phyloP scores from a whole-genome alignment of 2,329 filamentous ascomycete species.

The Daldinia sp. region DNA sequence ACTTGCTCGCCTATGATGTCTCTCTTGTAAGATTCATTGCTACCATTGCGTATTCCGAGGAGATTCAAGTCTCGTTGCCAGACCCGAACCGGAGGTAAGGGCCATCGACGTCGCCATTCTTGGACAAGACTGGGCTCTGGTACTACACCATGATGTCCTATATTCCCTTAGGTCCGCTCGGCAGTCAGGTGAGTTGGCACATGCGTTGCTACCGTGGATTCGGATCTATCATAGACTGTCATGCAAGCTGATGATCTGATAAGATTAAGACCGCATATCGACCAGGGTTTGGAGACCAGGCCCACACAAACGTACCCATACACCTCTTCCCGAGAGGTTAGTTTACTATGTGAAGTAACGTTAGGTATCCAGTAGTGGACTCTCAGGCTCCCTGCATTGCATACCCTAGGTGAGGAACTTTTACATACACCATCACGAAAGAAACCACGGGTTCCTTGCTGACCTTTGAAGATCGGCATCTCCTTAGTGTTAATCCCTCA shows the following conservation, averaged over 20 bases:
- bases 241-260: slow-evolving; percentile 27
- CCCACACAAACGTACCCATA: background rate
- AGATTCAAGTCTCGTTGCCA: background rate
- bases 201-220: background rate
- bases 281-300: background rate
- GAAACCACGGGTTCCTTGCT: background rate
- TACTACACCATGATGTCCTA: background rate
- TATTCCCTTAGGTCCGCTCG: background rate
- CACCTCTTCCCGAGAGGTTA: background rate
- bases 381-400: no score
- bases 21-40: background rate
- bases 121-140: background rate
- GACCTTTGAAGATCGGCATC: background rate
- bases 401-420: background rate
- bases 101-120: background rate
- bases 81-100: background rate
- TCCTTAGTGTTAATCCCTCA: background rate
- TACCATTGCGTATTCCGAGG: background rate
- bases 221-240: background rate
- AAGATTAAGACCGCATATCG: slow-evolving; percentile 17
- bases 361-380: background rate
- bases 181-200: background rate
- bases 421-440: background rate
- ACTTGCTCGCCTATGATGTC: background rate
- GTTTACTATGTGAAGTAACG: no score